Conservation (phyloP, 1,139 yeast genomes). For the Kodamaea ohmeri region DNA sequence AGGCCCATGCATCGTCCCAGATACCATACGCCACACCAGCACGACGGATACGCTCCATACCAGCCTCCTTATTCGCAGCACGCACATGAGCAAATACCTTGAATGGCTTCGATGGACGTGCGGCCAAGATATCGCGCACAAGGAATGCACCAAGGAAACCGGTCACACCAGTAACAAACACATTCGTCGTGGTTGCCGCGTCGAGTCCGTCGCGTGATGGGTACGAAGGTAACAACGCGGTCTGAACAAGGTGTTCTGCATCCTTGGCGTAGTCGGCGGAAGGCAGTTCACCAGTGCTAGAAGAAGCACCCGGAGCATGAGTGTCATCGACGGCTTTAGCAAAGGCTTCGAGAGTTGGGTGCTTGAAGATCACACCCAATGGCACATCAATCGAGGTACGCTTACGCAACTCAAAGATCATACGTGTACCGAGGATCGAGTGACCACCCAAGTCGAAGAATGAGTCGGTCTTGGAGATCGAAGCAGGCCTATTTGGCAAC, state of each 20-base stretch:
- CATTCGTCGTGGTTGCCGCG: conserved; percentile 46
- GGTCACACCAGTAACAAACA: conserved; percentile 92
- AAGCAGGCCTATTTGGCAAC: conserved; percentile 80
- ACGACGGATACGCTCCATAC: conserved; percentile 69
- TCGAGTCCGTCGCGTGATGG: conserved; percentile 30
- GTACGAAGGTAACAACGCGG: conserved; percentile 42
- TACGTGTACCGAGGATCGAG: conserved; percentile 91
- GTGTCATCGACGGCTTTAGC: conserved; percentile 67
- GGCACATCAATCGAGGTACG: conserved; percentile 78
- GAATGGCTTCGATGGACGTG: conserved; percentile 40
- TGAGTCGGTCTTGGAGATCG: conserved; percentile 74
- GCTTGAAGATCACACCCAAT: conserved; percentile 81
- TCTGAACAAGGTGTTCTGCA: conserved; percentile 55
- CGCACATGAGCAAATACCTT: conserved; percentile 87
- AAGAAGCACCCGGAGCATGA: conserved; percentile 19
- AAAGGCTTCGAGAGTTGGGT: conserved; percentile 79
- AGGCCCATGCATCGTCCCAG: conserved; percentile 67
- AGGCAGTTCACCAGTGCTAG: conserved; percentile 31
- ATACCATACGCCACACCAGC: conserved; percentile 85
- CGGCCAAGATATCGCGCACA: conserved; percentile 65
- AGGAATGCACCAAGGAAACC: conserved; percentile 95
- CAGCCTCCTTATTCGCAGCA: conserved; percentile 66
- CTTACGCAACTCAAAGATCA: conserved; percentile 90
- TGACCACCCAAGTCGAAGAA: conserved; percentile 98
- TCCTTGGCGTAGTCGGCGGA: conserved; percentile 82